These are phyloP conservation scores for Aspergillus transmontanensis DNA, from an alignment of 2,329 filamentous ascomycete species.

Conservation along the genomic window DNA sequence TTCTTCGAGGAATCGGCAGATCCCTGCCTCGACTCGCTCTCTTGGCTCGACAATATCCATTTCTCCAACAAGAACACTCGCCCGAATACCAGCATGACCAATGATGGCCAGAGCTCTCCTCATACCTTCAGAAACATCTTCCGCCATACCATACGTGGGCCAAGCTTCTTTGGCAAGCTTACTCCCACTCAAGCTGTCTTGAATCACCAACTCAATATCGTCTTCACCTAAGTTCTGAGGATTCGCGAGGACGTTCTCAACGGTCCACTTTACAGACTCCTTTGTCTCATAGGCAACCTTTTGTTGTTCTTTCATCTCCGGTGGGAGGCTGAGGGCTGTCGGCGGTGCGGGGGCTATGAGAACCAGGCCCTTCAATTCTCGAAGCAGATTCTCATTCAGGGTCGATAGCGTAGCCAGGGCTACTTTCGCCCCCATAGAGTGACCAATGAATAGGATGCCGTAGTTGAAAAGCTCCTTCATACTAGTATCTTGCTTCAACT, in stretches of 20 bases:
- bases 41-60: constrained; percentile 37
- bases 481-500: constrained; percentile 17
- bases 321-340: constrained; percentile 31
- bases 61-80: constrained; percentile 34
- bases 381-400: constrained; percentile 8
- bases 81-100: constrained; percentile 15
- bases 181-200: constrained; percentile 34
- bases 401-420: constrained; percentile 23
- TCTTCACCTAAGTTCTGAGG: constrained; percentile 12
- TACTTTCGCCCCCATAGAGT: constrained; percentile 47
- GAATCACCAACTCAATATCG: constrained; percentile 23
- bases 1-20: constrained; percentile 18
- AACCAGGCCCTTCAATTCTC: constrained; percentile 32
- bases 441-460: constrained; percentile 37
- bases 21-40: constrained; percentile 31
- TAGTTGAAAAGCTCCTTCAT: constrained; percentile 25
- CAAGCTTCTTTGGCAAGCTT: constrained; percentile 36
- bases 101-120: constrained; percentile 13
- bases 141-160: constrained; percentile 38
- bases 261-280: constrained; percentile 33
- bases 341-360: constrained; percentile 40
- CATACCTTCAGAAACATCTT: constrained; percentile 31
- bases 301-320: constrained; percentile 39
- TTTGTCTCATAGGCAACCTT: constrained; percentile 33
- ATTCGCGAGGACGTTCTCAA: constrained; percentile 36